Evolutionary conservation across 306 rosid genomes (phyloP).

Genomic region (Trifolium dubium): DNA sequence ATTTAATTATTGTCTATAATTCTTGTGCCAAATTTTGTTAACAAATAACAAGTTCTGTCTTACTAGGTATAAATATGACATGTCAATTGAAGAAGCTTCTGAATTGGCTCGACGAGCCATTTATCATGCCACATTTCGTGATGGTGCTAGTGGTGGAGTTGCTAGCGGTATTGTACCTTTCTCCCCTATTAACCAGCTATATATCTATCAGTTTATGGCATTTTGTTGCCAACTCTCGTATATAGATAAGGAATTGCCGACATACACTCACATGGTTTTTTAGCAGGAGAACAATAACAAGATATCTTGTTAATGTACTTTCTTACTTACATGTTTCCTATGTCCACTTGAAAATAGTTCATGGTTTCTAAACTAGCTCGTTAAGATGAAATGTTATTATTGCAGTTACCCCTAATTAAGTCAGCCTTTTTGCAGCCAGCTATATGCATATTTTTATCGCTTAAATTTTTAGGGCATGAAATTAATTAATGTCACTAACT

Average conservation of each 20-base stretch:
- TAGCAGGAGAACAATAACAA: neutral
- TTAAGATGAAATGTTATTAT: slow-evolving; percentile 15
- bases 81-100: slow-evolving; percentile 83
- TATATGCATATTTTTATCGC: slow-evolving; percentile 26
- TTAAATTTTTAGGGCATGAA: slow-evolving; percentile 5
- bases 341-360: slow-evolving; percentile 12
- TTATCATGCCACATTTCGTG: slow-evolving; percentile 95
- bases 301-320: slow-evolving; percentile 5
- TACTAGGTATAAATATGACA: slow-evolving; percentile 69
- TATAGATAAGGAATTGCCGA: neutral
- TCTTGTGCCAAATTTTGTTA: slow-evolving; percentile 9
- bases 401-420: neutral
- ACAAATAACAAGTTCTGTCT: slow-evolving; percentile 38
- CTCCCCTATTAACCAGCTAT: slow-evolving; percentile 13
- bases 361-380: slow-evolving; percentile 23
- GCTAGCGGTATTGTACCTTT: slow-evolving; percentile 70
- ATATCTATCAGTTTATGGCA: slow-evolving; percentile 16
- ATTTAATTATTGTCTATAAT: neutral
- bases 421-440: slow-evolving; percentile 26
- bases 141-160: slow-evolving; percentile 99
- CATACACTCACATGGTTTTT: neutral
- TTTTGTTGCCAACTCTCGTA: neutral
- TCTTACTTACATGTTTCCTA: neutral
- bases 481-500: slow-evolving; percentile 19
- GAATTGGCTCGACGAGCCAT: slow-evolving; percentile 88